Base-by-base conservation (phyloP, 345 rosid genomes). In the Balakata baccata region DNA sequence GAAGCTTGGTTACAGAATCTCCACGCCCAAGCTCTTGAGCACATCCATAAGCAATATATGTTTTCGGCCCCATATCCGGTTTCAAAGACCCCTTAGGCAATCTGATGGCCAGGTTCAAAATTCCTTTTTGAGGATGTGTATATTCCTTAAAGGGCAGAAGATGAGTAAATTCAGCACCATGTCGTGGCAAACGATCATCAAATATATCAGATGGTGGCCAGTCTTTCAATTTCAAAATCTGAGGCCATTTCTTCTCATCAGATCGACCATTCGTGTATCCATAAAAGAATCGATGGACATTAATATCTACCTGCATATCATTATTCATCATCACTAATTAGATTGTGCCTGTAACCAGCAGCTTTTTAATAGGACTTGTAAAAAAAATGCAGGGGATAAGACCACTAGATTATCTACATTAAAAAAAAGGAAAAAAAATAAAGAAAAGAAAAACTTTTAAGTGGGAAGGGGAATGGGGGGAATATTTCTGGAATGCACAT, bases 51-150 rank as follows among this genome's bases (percentile, higher is more conserved):
- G 92, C 96, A 71, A 93, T 85, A 52, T 89, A 88, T 0, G 96
- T 86, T 83, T 93, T 91, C 11, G 97, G 97, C 64, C 97, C 96
- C 91, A 91, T 73, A 81, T 93, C 94, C 11, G 97, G 96, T 79
- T 86, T 91, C 72, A 91, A 57, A 72, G 80, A 86, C 0, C 68
- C 3, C 9, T 69, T 2, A 0, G 94, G 98, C 78, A 91, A 78
- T 73, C 84, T 86, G 68, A 67, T 71, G 51, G 97, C 87, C 50
- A 93, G 79, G 79, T 93, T 91, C 49, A 87, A 74, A 73, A 81
- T 80, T 41, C 98, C 97, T 22, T 46, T 34, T 34, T 34, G 25
- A 56, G 90, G 97, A 81, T 91, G 86, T n/a, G 89, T 93, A 81
- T 90, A 93, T 66, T 85, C 86, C 79, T 87, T 90, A 65, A 87